Evolutionary conservation across 306 rosid genomes (phyloP).

Genomic region (Trifolium dubium): DNA sequence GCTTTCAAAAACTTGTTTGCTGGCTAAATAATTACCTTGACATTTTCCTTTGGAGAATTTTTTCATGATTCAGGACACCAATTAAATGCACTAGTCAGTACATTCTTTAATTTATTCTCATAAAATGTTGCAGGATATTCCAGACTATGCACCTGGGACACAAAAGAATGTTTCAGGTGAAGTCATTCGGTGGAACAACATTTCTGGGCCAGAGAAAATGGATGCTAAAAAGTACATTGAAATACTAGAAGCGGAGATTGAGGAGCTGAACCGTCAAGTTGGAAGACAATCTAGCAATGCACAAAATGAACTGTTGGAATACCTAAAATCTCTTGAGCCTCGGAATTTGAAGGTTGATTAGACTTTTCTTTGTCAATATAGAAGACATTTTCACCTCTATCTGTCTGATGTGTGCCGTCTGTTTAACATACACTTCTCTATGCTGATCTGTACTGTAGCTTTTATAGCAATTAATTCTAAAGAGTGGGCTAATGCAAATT

Average conservation of each 20-base stretch:
- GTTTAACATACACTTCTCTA: neutral
- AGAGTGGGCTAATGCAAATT: conserved; percentile 1
- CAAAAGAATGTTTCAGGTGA: conserved; percentile 96
- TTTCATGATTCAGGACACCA: conserved; percentile 4
- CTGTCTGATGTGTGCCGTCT: conserved; percentile 24
- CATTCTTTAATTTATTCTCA: conserved; percentile 36
- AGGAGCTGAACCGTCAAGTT: conserved; percentile 88
- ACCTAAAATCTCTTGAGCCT: conserved; percentile 95
- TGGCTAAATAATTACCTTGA: conserved; percentile 4
- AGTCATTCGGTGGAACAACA: conserved; percentile 91
- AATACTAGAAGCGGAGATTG: conserved; percentile 93
- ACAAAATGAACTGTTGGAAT: conserved; percentile 89
- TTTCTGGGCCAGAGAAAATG: conserved; percentile 83
- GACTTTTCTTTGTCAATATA: conserved; percentile 13
- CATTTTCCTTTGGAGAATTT: conserved; percentile 16
- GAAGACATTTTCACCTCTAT: conserved; percentile 27
- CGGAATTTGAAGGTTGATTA: conserved; percentile 78
- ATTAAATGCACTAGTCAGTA: conserved; percentile 32
- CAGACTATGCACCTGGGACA: conserved; percentile 91
- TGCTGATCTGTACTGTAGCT: conserved; percentile 21
- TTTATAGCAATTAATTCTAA: conserved; percentile 26
- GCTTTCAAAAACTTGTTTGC: conserved; percentile 3
- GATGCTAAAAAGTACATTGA: conserved; percentile 97
- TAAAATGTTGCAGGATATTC: conserved; percentile 68
- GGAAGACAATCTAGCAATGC: conserved; percentile 75